These are phyloP conservation scores for Pythium periplocum DNA, from an alignment of 352 stramenopile genomes.

Conservation along the genomic window DNA sequence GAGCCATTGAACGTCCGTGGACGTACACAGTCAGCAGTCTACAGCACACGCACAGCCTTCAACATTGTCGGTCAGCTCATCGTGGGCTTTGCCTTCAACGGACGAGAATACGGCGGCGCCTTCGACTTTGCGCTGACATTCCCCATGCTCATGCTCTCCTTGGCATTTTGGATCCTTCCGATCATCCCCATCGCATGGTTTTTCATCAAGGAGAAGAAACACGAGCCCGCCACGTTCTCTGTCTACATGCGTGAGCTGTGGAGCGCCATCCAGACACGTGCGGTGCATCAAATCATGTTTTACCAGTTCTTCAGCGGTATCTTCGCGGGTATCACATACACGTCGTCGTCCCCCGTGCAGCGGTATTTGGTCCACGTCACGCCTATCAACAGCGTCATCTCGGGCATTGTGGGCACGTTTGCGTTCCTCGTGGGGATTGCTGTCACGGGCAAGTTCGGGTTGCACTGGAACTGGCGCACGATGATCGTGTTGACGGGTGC, in stretches of 20 bases:
- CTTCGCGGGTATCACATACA: constrained; percentile 11
- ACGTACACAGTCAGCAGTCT: constrained; percentile 28
- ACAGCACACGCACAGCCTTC: constrained; percentile 23
- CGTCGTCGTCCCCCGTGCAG: constrained; percentile 1
- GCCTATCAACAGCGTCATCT: not conserved
- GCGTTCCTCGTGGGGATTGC: constrained; percentile 3
- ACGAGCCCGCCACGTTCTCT: not conserved
- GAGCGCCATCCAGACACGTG: constrained; percentile 15
- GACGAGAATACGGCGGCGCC: constrained; percentile 12
- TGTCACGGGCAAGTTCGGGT: constrained; percentile 14
- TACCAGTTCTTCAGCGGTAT: constrained; percentile 14
- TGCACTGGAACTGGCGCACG: constrained; percentile 20
- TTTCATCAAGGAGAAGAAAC: constrained; percentile 22
- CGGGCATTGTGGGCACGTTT: constrained; percentile 3
- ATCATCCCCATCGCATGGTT: constrained; percentile 20
- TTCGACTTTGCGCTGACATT: constrained; percentile 18
- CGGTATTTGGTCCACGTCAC: constrained; percentile 10
- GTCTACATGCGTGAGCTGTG: constrained; percentile 20
- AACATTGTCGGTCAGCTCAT: constrained; percentile 7
- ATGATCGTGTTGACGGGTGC: constrained; percentile 8
- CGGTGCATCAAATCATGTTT: constrained; percentile 17
- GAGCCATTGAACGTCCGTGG: constrained; percentile 36
- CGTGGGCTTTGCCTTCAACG: constrained; percentile 15
- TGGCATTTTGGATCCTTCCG: constrained; percentile 8
- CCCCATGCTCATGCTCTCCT: constrained; percentile 5